Evolutionary conservation across 2,329 filamentous ascomycete species (phyloP), one percentile per base, ranked within the genome.

Genomic region (Lachnellula willkommii): DNA sequence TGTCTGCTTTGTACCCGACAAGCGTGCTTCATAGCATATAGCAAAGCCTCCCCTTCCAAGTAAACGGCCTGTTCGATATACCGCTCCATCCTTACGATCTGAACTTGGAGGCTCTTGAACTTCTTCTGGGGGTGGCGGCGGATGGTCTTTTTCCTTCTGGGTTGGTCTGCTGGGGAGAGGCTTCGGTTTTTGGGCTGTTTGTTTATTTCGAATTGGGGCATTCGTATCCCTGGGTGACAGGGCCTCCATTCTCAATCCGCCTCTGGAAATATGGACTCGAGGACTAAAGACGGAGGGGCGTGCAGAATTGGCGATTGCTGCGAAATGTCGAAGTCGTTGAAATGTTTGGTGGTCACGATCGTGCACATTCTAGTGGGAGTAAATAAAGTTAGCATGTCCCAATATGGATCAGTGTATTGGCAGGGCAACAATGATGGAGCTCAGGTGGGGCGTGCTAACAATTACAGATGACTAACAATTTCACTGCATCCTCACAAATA

Each of bases 21-120:
- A 74, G 63, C 86, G 82, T 48, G 85, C 88, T 64, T 85, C 82
- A 68, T 92, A 88, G 74, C 88, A 92, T 59, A 92, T 87, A 62
- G 89, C 89, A 68, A 93, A 93, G 9, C 89, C 89, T 47, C 89
- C 89, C 72, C 90, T 92, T 26, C 89, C 89, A 56, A 93, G 77
- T 68, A 89, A 77, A 65, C 83, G 84, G 55, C 88, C 87, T 35
- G 89, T 84, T 65, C 87, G 82, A 75, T 92, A 93, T 49, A 85
- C 78, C 53, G 86, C 82, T 53, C 88, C 88, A 73, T 85, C 77
- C 54, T 79, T 81, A 53, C 86, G 84, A 70, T 90, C 87, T 53
- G 77, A 75, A 67, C 87, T 88, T 47, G 87, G 78, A 20, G 83
- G 83, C 69, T 87, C 83, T 22, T 73, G 71, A 47, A 87, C 79